Percentiles rank a stretch among this genome's conserved stretches.
Conservation (phyloP, 139 green algal genomes). For the Ostreobium quekettii region DNA sequence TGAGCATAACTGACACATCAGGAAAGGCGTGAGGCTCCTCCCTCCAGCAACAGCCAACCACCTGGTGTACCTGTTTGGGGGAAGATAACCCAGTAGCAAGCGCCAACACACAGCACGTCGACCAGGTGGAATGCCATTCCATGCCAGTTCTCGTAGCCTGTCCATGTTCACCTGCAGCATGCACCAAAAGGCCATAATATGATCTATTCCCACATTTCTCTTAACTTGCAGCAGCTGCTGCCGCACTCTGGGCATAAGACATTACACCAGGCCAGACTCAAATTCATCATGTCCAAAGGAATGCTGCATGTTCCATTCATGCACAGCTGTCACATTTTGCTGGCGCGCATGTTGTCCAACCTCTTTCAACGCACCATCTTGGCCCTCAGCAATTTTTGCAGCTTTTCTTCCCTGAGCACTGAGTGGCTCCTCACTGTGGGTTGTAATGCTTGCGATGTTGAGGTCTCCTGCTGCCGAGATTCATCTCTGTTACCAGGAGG, state of each 20-base stretch:
- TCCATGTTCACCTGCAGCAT: conserved; percentile 64
- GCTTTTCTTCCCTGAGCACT: too few species aligned
- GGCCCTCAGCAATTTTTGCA: too few species aligned
- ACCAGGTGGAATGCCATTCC: conserved; percentile 73
- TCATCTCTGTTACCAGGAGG: too few species aligned
- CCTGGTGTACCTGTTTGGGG: conserved; percentile 51
- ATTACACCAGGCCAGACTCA: background rate
- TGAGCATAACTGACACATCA: background rate
- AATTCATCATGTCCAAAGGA: background rate
- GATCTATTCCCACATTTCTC: background rate
- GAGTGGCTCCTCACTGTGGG: too few species aligned
- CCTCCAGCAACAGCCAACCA: background rate
- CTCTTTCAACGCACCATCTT: too few species aligned
- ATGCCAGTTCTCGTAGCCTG: conserved; percentile 75
- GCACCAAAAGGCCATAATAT: background rate
- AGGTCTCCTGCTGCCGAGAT: too few species aligned
- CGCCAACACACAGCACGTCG: conserved; percentile 79
- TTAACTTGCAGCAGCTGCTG: background rate
- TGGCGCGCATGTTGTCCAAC: too few species aligned
- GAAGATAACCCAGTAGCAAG: conserved; percentile 91
- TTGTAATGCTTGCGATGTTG: too few species aligned
- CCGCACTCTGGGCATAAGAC: background rate
- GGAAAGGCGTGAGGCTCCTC: too few species aligned
- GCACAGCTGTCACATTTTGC: background rate
- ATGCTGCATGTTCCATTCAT: background rate